phyloP scores from a whole-genome alignment of 192 early-diverging fungal species.

The Globomyces pollinis-pini region DNA sequence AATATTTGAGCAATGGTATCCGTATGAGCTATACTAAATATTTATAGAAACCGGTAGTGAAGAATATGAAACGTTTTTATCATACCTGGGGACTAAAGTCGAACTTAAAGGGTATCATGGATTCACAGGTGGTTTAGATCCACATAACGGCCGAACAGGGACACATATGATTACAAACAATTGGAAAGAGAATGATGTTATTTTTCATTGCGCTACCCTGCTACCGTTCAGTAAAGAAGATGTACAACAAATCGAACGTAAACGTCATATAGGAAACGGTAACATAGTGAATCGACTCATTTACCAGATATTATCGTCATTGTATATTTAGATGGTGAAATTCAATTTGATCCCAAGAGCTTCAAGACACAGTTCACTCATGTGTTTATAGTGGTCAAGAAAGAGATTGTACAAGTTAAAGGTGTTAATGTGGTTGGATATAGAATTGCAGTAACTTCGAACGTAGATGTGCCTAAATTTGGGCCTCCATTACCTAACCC shows the following conservation, averaged over 20 bases:
- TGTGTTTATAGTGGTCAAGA: conserved; percentile 33
- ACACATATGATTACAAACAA: conserved; percentile 19
- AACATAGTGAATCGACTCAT: not conserved
- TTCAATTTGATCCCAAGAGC: conserved; percentile 30
- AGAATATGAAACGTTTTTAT: conserved; percentile 23
- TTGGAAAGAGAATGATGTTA: conserved; percentile 34
- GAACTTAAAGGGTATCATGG: conserved; percentile 27
- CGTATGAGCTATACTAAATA: no score
- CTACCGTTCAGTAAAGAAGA: conserved; percentile 32
- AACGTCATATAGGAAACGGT: conserved; percentile 48
- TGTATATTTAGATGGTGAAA: conserved; percentile 31
- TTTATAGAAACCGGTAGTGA: not conserved
- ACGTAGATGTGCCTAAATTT: conserved; percentile 33
- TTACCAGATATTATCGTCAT: conserved; percentile 34
- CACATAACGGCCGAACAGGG: conserved; percentile 27
- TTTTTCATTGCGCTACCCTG: conserved; percentile 41
- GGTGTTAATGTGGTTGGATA: conserved; percentile 23
- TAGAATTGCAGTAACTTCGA: conserved; percentile 25
- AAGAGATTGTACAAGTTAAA: conserved; percentile 9
- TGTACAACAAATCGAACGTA: conserved; percentile 40
- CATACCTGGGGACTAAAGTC: conserved; percentile 19
- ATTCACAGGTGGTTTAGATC: conserved; percentile 37
- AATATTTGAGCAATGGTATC: conserved; percentile 38
- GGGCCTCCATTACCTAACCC: conserved; percentile 28
- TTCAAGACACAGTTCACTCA: conserved; percentile 39